phyloP scores from a whole-genome alignment of 2,329 filamentous ascomycete species.

The Penicillium sp. region DNA sequence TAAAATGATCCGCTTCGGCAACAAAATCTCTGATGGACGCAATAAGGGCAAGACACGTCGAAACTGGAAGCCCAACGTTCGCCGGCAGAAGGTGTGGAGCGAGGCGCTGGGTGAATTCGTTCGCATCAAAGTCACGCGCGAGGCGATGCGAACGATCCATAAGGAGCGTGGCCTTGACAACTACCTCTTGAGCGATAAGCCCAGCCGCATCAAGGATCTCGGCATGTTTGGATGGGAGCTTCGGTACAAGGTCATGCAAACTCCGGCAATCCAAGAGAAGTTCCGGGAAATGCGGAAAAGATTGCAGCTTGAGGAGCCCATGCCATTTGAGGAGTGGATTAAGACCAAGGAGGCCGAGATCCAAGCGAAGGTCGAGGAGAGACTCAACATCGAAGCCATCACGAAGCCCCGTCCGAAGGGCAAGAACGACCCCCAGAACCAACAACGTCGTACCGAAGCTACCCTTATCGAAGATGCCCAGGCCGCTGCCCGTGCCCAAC shows the following conservation, averaged over 20 bases:
- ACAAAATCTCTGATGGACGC: constrained; percentile 47
- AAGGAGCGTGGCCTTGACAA: constrained; percentile 85
- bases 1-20: constrained; percentile 44
- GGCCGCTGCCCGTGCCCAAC: no score
- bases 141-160: constrained; percentile 57
- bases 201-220: constrained; percentile 73
- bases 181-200: constrained; percentile 78
- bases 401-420: constrained; percentile 33
- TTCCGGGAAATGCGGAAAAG: constrained; percentile 61
- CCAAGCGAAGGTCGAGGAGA: constrained; percentile 35
- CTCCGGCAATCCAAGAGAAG: constrained; percentile 57
- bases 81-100: constrained; percentile 44
- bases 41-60: constrained; percentile 48
- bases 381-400: constrained; percentile 30
- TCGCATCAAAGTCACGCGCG: constrained; percentile 44
- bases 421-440: constrained; percentile 13
- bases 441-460: no score
- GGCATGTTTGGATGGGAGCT: constrained; percentile 87
- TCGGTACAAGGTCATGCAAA: constrained; percentile 86
- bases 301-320: constrained; percentile 58
- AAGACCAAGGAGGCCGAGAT: constrained; percentile 41
- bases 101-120: constrained; percentile 42
- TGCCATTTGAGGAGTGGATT: constrained; percentile 40
- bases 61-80: constrained; percentile 48
- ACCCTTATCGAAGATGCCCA: no score